Evolutionary conservation across 208 protist genomes (phyloP), one percentile per base, ranked within the genome.

Genomic region (Naegleria lovaniensis): DNA sequence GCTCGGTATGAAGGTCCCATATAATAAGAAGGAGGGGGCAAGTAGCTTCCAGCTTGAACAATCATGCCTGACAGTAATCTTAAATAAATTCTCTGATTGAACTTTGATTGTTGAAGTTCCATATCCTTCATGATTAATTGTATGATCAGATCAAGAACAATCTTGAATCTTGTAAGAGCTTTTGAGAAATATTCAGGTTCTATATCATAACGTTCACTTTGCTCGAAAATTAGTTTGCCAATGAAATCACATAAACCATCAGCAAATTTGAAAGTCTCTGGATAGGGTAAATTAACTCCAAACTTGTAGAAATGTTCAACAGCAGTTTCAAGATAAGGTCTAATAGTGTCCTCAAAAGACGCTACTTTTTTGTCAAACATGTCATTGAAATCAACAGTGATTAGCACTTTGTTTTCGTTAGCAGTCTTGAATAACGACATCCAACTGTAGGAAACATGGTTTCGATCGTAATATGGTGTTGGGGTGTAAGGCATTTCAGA

Each of bases 61-160:
- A 99, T 95, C 15, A 99, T 93, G 93, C 96, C 97, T 91, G 94
- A 96, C 52, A 99, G 94, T 58, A 99, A 94, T 9, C 98, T 95
- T 86, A 98, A 96, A 93, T 99, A 99, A 9, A 98, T 97, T 92
- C 98, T 95, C 95, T 99, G 99, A 93, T 98, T 96, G 92, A 99
- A 99, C 38, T 96, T 91, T 6, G 94, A 93, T 48, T 95, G 88
- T 88, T 94, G 94, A 52, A 94, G 94, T n/a, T 94, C 93, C 91
- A 93, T 51, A 51, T 90, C 87, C 9, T 38, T 41, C 0, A 38
- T n/a, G 33, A 91, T n/a, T 15, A 91, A 79, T 16, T 39, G 13
- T 0, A 22, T 39, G n/a, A 90, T 39, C 11, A 16, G 9, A 16
- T 40, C 39, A 25, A 90, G 86, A 48, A 58, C 9, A 48, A 52